phyloP scores from a whole-genome alignment of 257 asterid genomes.

The Solanum chilense region DNA sequence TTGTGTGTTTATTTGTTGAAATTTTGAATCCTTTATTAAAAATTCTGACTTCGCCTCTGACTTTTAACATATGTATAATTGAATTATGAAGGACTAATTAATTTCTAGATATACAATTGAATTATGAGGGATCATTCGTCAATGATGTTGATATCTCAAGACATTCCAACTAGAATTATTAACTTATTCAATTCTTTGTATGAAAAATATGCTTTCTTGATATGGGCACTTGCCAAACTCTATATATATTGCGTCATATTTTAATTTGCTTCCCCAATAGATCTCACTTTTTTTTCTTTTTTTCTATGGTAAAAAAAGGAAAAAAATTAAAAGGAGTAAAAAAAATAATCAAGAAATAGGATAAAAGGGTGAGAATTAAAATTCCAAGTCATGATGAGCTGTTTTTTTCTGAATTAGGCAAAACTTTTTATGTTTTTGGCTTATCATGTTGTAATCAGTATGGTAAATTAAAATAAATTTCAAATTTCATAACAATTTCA shows the following conservation, averaged over 20 bases:
- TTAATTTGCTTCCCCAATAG: not conserved
- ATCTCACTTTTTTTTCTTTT: not conserved
- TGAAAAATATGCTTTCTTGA: not conserved
- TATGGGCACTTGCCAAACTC: not conserved
- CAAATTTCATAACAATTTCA: too few species aligned
- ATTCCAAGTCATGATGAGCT: not conserved
- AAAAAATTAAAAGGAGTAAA: too few species aligned
- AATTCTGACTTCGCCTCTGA: too few species aligned
- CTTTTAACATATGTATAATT: too few species aligned
- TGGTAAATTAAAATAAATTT: too few species aligned
- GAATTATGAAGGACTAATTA: not conserved
- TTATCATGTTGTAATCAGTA: too few species aligned
- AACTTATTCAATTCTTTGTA: not conserved
- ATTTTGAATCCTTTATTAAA: too few species aligned
- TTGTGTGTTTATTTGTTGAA: too few species aligned
- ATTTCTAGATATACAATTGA: not conserved
- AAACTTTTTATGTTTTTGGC: not conserved
- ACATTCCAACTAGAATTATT: not conserved
- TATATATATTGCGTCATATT: not conserved
- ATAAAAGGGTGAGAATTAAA: too few species aligned
- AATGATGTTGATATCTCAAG: conserved; percentile 7
- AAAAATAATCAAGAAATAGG: too few species aligned
- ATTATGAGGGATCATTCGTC: not conserved
- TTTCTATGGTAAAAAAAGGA: too few species aligned
- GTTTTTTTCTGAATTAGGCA: not conserved